Evolutionary conservation across 2,329 filamentous ascomycete genomes (phyloP).

Genomic region (Pezizomycotina sp.): DNA sequence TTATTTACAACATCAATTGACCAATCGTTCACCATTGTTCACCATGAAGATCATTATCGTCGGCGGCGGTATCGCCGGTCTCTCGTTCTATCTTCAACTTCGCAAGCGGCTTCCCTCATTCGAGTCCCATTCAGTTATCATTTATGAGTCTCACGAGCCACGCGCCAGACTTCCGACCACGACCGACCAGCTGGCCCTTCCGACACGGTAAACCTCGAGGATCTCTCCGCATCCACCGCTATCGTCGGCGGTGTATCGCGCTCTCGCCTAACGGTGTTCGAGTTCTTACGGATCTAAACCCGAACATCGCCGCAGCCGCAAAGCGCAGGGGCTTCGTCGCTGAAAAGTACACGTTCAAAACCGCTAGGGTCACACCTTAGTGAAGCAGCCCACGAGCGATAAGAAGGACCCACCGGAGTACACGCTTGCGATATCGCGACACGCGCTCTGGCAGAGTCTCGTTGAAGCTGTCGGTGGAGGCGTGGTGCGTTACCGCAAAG

Average conservation of each 20-base stretch:
- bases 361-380: conserved; percentile 2
- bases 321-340: conserved; percentile 21
- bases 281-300: conserved; percentile 21
- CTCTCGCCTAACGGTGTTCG: conserved; percentile 26
- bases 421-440: too few relatives aligned
- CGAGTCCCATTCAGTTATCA: too few relatives aligned
- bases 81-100: conserved; percentile 25
- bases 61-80: conserved; percentile 23
- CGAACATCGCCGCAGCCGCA: conserved; percentile 21
- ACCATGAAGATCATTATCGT: conserved; percentile 26
- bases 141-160: too few relatives aligned
- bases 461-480: conserved; percentile 5
- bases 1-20: too few relatives aligned
- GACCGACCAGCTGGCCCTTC: too few relatives aligned
- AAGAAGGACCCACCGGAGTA: too few relatives aligned
- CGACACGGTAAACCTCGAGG: conserved; percentile 25
- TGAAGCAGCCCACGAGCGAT: neutral
- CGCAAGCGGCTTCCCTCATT: conserved; percentile 23
- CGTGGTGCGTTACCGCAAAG: conserved; percentile 15
- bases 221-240: conserved; percentile 21
- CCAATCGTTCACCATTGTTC: too few relatives aligned
- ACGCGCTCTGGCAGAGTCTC: too few relatives aligned
- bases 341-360: conserved; percentile 18
- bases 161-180: too few relatives aligned
- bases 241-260: conserved; percentile 25